Conservation (phyloP, 2,329 filamentous ascomycete genomes). For the Gremmenia infestans region DNA sequence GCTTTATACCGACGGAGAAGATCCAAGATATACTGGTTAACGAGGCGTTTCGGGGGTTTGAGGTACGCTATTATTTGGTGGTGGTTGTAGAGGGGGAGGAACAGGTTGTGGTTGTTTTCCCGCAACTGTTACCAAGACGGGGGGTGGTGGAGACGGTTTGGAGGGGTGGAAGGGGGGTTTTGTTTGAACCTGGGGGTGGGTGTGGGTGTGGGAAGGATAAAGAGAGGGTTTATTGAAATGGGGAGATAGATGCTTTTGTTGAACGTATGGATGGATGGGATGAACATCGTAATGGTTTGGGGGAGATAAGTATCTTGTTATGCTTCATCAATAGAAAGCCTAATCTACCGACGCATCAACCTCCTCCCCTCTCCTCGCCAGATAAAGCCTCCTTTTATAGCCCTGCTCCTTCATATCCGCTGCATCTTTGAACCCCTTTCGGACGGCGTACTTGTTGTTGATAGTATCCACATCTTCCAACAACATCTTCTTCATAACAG, state of each 20-base stretch:
- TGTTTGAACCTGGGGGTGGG: constrained; percentile 68
- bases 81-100: constrained; percentile 87
- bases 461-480: constrained; percentile 48
- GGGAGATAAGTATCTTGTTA: constrained; percentile 1
- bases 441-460: constrained; percentile 57
- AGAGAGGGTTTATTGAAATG: constrained; percentile 11
- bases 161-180: constrained; percentile 75
- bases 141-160: constrained; percentile 82
- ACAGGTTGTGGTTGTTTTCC: constrained; percentile 92
- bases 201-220: constrained; percentile 16
- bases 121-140: constrained; percentile 67
- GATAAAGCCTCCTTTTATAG: constrained; percentile 15
- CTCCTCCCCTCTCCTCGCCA: constrained; percentile 12
- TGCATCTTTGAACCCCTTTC: constrained; percentile 51
- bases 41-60: constrained; percentile 89
- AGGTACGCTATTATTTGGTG: constrained; percentile 82
- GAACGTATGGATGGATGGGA: constrained; percentile 5
- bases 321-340: neutral
- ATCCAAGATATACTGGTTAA: constrained; percentile 93
- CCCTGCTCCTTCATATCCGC: constrained; percentile 39
- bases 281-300: neutral
- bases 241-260: constrained; percentile 1
- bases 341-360: neutral
- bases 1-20: constrained; percentile 83
- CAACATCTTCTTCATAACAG: constrained; percentile 47